A percentile compares a stretch with the other conserved stretches of the same genome.
These are phyloP conservation scores for Pseudocercospora fuligena DNA, from an alignment of 2,329 filamentous ascomycete genomes.

Conservation along the genomic window DNA sequence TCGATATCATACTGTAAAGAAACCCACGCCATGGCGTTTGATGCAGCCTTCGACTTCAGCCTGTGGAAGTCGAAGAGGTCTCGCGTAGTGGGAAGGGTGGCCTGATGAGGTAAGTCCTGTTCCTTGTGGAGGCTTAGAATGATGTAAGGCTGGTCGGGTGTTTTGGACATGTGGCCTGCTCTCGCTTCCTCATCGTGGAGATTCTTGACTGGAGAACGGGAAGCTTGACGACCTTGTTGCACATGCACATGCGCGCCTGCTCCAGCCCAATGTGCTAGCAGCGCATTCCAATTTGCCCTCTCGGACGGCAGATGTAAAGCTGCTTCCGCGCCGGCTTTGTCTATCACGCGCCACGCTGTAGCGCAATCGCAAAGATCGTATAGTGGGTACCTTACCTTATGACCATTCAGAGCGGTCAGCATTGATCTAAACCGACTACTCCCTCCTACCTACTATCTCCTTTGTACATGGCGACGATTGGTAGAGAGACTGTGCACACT, in stretches of 20 bases:
- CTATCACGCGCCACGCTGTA: conserved; percentile 2
- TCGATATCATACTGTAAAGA: not conserved
- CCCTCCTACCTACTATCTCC: not conserved
- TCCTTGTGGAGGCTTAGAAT: not conserved
- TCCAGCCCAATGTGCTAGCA: not conserved
- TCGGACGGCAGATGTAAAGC: not conserved
- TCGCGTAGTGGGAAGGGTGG: not conserved
- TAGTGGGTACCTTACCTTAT: conserved; percentile 2
- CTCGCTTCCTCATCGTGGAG: not conserved
- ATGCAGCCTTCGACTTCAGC: not conserved
- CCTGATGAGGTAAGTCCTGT: not conserved
- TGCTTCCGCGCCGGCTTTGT: not conserved
- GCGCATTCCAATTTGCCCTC: not conserved
- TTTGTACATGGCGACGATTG: not conserved
- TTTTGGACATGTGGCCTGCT: not conserved
- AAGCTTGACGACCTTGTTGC: not conserved
- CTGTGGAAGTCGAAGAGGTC: not conserved
- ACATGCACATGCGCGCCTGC: not conserved
- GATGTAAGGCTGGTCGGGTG: not conserved
- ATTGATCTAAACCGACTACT: not conserved
- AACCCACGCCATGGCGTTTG: not conserved
- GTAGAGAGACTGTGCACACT: not conserved
- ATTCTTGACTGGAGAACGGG: not conserved
- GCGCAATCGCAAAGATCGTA: not conserved
- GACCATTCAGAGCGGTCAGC: conserved; percentile 5